Evolutionary conservation across 2,329 filamentous ascomycete genomes (phyloP).

Genomic region (Fusarium vanettenii): DNA sequence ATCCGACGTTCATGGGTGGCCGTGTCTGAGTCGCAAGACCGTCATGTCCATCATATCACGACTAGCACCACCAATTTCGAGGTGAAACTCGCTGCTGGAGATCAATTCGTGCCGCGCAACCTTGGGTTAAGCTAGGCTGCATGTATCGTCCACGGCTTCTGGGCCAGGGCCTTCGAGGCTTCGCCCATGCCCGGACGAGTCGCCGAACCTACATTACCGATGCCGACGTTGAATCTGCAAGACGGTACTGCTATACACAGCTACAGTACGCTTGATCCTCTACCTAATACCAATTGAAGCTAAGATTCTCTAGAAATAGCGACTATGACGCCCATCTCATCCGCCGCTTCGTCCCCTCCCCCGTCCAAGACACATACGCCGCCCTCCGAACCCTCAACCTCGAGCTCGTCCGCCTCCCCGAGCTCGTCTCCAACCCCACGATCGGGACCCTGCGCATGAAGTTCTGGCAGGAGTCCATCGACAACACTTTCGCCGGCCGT

Average conservation of each 20-base stretch:
- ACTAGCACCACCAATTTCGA: slow-evolving; percentile 6
- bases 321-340: slow-evolving; percentile 91
- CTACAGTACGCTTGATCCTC: slow-evolving; percentile 54
- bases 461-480: slow-evolving; percentile 91
- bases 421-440: slow-evolving; percentile 87
- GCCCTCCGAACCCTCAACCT: slow-evolving; percentile 93
- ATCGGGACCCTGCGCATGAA: slow-evolving; percentile 91
- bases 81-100: background rate
- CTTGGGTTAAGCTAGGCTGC: slow-evolving; percentile 14
- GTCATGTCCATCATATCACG: slow-evolving; percentile 25
- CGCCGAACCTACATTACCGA: slow-evolving; percentile 61
- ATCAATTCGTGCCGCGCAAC: background rate
- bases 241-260: slow-evolving; percentile 65
- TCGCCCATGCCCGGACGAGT: slow-evolving; percentile 41
- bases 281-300: background rate
- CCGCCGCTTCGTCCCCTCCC: slow-evolving; percentile 82
- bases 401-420: slow-evolving; percentile 89
- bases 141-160: slow-evolving; percentile 55
- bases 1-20: slow-evolving; percentile 40
- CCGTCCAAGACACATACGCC: slow-evolving; percentile 84
- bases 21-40: slow-evolving; percentile 22
- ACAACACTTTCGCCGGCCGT: slow-evolving; percentile 78
- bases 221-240: slow-evolving; percentile 63
- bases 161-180: slow-evolving; percentile 54
- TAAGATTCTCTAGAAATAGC: slow-evolving; percentile 70